Conservation (phyloP, 2,329 filamentous ascomycete genomes). For the Fusarium cicatricum region DNA sequence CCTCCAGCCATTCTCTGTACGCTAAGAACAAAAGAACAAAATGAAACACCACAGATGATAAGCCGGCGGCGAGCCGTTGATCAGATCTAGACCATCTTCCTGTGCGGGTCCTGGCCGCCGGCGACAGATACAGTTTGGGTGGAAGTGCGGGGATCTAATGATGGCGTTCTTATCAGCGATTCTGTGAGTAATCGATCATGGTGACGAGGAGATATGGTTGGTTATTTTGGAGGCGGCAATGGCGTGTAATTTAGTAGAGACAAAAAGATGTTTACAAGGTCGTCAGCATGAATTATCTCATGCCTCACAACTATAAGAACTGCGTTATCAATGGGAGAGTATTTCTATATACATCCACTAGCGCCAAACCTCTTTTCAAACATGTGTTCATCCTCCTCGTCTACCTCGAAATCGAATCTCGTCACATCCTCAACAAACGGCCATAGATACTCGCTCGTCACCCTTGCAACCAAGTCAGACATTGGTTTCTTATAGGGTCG, state of each 20-base stretch:
- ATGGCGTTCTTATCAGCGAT: conserved; percentile 5
- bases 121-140: conserved; percentile 4
- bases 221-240: background rate
- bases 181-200: conserved; percentile 4
- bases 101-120: conserved; percentile 20
- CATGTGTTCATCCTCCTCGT: conserved; percentile 48
- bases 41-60: background rate
- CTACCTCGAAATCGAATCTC: conserved; percentile 64
- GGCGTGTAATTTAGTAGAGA: background rate
- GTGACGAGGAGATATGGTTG: background rate
- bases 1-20: background rate
- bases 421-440: conserved; percentile 62
- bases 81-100: background rate
- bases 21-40: background rate
- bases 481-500: rapidly evolving
- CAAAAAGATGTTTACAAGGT: background rate
- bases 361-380: conserved; percentile 29
- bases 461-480: conserved; percentile 46
- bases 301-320: background rate
- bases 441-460: conserved; percentile 59
- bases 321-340: no score
- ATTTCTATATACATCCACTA: background rate
- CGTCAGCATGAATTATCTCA: background rate
- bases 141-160: conserved; percentile 9
- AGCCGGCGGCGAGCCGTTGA: conserved; percentile 14